phyloP scores from a whole-genome alignment of 1,284 basidiomycete species.

The Omphalotus olearius region DNA sequence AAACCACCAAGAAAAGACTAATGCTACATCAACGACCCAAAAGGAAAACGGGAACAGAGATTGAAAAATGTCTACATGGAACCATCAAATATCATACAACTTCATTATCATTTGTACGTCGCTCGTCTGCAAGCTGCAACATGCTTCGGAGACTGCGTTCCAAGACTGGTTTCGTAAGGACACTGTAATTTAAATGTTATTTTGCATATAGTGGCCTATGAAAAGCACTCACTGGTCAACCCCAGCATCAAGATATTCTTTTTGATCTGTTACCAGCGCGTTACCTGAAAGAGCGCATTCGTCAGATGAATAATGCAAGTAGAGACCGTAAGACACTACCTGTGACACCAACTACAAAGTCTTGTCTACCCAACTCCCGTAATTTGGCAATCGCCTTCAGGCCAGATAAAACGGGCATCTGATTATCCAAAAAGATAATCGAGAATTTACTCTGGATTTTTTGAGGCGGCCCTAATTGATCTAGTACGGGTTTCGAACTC shows the following conservation, averaged over 20 bases:
- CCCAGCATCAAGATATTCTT: conserved; percentile 72
- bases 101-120: conserved; percentile 28
- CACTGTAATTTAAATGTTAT: conserved; percentile 28
- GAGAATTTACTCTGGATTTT: conserved; percentile 41
- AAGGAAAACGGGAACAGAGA: no score
- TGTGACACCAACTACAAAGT: conserved; percentile 80
- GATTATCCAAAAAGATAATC: conserved; percentile 82
- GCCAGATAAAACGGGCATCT: conserved; percentile 83
- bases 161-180: conserved; percentile 67
- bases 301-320: not conserved
- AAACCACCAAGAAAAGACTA: no score
- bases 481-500: conserved; percentile 11
- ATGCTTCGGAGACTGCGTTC: conserved; percentile 50
- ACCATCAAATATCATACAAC: no score
- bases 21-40: no score
- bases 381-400: conserved; percentile 67
- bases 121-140: conserved; percentile 48
- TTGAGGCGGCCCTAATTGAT: not conserved
- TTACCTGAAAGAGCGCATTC: conserved; percentile 29
- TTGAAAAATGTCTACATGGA: no score
- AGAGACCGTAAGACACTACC: conserved; percentile 30
- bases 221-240: conserved; percentile 59
- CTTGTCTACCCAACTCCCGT: conserved; percentile 58
- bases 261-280: conserved; percentile 34
- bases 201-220: conserved; percentile 5